Conservation (phyloP, 345 rosid species). For the Clausena lansium region DNA sequence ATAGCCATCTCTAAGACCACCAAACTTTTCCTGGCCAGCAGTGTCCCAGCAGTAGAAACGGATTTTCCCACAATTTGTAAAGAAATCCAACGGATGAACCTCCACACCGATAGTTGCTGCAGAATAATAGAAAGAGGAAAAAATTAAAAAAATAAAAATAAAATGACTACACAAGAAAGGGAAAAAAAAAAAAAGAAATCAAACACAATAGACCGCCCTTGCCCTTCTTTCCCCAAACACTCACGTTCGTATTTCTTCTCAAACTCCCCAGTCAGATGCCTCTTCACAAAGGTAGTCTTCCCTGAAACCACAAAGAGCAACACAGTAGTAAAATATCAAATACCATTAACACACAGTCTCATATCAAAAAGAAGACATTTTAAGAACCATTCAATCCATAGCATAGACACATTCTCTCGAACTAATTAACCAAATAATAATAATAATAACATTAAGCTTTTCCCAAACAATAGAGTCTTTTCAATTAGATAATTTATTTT, state of each 20-base stretch:
- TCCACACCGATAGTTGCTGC: slow-evolving; percentile 95
- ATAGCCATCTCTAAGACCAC: slow-evolving; percentile 95
- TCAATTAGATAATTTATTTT: not conserved
- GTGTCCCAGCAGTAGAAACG: slow-evolving; percentile 98
- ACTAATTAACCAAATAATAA: not conserved
- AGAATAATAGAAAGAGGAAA: not conserved
- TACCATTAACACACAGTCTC: not conserved
- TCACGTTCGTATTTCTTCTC: slow-evolving; percentile 96
- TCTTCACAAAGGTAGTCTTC: slow-evolving; percentile 85
- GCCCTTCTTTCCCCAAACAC: slow-evolving; percentile 16
- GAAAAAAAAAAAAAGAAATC: not conserved
- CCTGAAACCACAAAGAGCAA: slow-evolving; percentile 32
- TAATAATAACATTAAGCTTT: not conserved
- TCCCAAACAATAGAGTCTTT: not conserved
- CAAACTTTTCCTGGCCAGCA: slow-evolving; percentile 95
- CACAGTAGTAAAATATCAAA: not conserved
- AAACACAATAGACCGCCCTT: too few species aligned
- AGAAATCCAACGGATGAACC: slow-evolving; percentile 94
- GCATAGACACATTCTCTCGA: too few species aligned
- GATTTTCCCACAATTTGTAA: slow-evolving; percentile 85
- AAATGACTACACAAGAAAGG: not conserved
- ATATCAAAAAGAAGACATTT: not conserved
- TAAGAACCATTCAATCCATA: not conserved
- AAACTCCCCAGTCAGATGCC: slow-evolving; percentile 95
- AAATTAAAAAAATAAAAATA: not conserved